These are phyloP conservation scores for Pseudopyrenochaeta lycopersici DNA, from an alignment of 2,329 filamentous ascomycete genomes.

Conservation along the genomic window DNA sequence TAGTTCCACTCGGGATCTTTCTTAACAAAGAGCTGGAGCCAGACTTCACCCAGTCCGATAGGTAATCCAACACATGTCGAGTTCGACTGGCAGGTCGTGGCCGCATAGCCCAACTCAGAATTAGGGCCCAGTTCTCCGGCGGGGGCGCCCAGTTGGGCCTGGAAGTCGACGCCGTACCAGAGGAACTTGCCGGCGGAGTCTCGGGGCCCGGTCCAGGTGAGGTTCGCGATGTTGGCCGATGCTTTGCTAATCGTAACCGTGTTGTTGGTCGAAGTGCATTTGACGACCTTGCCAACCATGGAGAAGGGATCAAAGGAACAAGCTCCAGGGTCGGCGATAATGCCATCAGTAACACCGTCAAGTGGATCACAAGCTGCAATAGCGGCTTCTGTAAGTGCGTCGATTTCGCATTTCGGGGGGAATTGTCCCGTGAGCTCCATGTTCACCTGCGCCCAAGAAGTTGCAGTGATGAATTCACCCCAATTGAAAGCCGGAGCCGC, in stretches of 20 bases:
- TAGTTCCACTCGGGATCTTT: conserved; percentile 17
- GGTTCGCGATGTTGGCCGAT: conserved; percentile 8
- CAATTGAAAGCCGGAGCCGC: conserved; percentile 33
- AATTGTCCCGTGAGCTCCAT: conserved; percentile 7
- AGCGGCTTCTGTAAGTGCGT: conserved; percentile 25
- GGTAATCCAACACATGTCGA: conserved; percentile 9
- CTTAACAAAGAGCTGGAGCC: conserved; percentile 21
- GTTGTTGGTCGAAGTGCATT: background rate
- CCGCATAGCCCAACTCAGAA: too few relatives aligned
- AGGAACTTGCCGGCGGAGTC: conserved; percentile 13
- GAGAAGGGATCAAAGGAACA: conserved; percentile 31
- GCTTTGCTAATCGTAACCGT: background rate
- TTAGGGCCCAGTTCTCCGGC: background rate
- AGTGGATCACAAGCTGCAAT: conserved; percentile 29
- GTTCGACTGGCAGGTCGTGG: conserved; percentile 18
- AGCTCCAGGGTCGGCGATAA: conserved; percentile 24
- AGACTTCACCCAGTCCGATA: conserved; percentile 2
- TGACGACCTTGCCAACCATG: conserved; percentile 1
- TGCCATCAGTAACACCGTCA: conserved; percentile 29
- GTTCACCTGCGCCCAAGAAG: conserved; percentile 22
- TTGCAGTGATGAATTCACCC: conserved; percentile 20
- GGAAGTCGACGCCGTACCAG: conserved; percentile 11
- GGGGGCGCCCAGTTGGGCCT: conserved; percentile 6
- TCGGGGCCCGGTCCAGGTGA: conserved; percentile 20
- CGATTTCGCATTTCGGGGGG: conserved; percentile 29